These are phyloP conservation scores for Yamadazyma scolyti DNA, from an alignment of 805 yeast species.

Conservation along the genomic window DNA sequence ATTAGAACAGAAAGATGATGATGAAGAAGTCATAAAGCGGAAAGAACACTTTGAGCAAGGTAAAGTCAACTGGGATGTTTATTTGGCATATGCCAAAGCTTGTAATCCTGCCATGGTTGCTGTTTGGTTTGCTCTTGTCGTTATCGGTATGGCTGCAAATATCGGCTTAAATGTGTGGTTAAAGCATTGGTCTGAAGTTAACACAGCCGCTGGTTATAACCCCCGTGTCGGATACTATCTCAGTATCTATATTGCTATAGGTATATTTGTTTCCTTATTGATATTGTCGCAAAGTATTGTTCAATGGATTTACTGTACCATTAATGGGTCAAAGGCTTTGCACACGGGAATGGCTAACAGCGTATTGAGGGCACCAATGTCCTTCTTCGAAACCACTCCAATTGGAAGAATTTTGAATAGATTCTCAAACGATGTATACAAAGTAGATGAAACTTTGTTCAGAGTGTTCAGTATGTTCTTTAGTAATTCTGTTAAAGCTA, in stretches of 20 bases:
- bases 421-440: conserved; percentile 84
- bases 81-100: conserved; percentile 79
- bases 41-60: conserved; percentile 91
- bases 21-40: conserved; percentile 38
- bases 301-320: conserved; percentile 76
- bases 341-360: conserved; percentile 62
- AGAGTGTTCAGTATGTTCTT: conserved; percentile 70
- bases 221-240: conserved; percentile 68
- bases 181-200: conserved; percentile 94
- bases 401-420: conserved; percentile 81
- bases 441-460: conserved; percentile 72
- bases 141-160: conserved; percentile 56
- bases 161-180: conserved; percentile 86
- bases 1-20: conserved; percentile 30
- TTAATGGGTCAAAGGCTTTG: conserved; percentile 70
- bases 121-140: conserved; percentile 51
- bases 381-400: conserved; percentile 79
- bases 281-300: conserved; percentile 62
- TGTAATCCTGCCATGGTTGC: conserved; percentile 70
- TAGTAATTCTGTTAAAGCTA: conserved; percentile 57
- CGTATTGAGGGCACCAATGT: conserved; percentile 74
- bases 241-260: conserved; percentile 70
- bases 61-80: conserved; percentile 85
- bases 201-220: conserved; percentile 63
- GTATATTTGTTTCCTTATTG: conserved; percentile 62